These are phyloP conservation scores for Dendryphion nanum DNA, from an alignment of 2,329 filamentous ascomycete genomes.

Conservation along the genomic window DNA sequence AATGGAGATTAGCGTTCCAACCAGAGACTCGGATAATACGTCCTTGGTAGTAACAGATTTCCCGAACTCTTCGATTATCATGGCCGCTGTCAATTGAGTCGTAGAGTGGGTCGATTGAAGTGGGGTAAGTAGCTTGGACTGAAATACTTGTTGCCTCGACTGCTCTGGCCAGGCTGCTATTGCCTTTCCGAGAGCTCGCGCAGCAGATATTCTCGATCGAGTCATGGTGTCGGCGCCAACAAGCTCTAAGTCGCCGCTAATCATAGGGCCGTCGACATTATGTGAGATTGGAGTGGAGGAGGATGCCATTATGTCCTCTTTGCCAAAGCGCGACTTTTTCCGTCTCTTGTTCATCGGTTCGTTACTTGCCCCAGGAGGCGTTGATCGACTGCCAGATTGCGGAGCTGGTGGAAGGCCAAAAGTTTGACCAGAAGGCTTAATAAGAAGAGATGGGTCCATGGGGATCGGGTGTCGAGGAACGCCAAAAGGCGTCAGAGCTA, in stretches of 20 bases:
- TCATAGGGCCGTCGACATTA: constrained; percentile 97
- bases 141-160: constrained; percentile 61
- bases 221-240: constrained; percentile 87
- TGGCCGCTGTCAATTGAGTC: constrained; percentile 78
- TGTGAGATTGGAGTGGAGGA: constrained; percentile 63
- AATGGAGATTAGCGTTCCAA: constrained; percentile 67
- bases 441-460: constrained; percentile 86
- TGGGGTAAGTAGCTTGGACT: constrained; percentile 61
- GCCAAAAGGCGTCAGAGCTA: constrained; percentile 88
- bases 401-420: constrained; percentile 58
- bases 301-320: constrained; percentile 56
- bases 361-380: constrained; percentile 33
- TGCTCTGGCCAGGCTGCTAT: constrained; percentile 72
- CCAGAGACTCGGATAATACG: constrained; percentile 58
- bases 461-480: constrained; percentile 86
- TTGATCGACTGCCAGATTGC: constrained; percentile 25
- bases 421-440: constrained; percentile 86
- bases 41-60: constrained; percentile 49
- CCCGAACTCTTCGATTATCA: constrained; percentile 87
- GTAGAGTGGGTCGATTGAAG: constrained; percentile 76
- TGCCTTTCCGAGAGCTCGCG: constrained; percentile 79
- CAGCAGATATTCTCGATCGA: constrained; percentile 83
- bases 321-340: constrained; percentile 75
- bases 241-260: constrained; percentile 92
- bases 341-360: constrained; percentile 71